A percentile compares a stretch with the other conserved stretches of the same genome.
Conservation (phyloP, 2,329 filamentous ascomycete genomes). For the Lecanicillium sp. region DNA sequence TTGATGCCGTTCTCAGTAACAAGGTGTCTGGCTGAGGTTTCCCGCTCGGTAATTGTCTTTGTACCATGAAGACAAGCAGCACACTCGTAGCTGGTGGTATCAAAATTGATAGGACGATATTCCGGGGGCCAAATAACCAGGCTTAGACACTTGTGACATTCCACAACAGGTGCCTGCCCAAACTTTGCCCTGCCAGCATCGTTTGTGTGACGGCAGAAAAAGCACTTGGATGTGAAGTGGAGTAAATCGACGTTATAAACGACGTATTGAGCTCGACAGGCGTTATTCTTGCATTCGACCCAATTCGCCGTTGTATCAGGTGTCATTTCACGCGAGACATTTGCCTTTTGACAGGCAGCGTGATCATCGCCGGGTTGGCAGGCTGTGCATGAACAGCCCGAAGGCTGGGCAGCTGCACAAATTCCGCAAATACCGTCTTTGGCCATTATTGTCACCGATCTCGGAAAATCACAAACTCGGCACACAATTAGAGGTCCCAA, state of each 20-base stretch:
- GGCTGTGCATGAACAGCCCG: too few species aligned
- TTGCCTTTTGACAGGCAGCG: too few species aligned
- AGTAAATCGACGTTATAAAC: slow-evolving; percentile 35
- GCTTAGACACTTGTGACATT: slow-evolving; percentile 36
- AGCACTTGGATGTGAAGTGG: slow-evolving; percentile 38
- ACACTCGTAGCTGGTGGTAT: slow-evolving; percentile 28
- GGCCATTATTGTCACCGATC: slow-evolving; percentile 43
- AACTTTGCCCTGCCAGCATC: too few species aligned
- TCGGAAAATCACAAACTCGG: slow-evolving; percentile 32
- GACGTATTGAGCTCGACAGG: slow-evolving; percentile 42
- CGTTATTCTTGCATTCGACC: slow-evolving; percentile 37
- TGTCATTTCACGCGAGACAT: too few species aligned
- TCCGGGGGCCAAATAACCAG: slow-evolving; percentile 37
- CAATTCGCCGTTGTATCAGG: slow-evolving; percentile 28
- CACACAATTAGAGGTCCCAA: slow-evolving; percentile 36
- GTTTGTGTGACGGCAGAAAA: slow-evolving; percentile 39
- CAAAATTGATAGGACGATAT: slow-evolving; percentile 30
- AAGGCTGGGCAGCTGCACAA: slow-evolving; percentile 26
- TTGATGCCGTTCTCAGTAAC: slow-evolving; percentile 30
- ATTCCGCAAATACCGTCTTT: slow-evolving; percentile 30
- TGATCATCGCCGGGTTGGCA: too few species aligned
- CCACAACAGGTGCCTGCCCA: slow-evolving; percentile 28
- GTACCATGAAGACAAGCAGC: slow-evolving; percentile 28
- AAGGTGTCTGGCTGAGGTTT: slow-evolving; percentile 29
- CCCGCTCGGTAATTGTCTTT: slow-evolving; percentile 26